Percentiles rank a stretch among this genome's conserved stretches.
Evolutionary conservation across 208 protist genomes (phyloP).

Genomic region (Acanthamoeba royreba): DNA sequence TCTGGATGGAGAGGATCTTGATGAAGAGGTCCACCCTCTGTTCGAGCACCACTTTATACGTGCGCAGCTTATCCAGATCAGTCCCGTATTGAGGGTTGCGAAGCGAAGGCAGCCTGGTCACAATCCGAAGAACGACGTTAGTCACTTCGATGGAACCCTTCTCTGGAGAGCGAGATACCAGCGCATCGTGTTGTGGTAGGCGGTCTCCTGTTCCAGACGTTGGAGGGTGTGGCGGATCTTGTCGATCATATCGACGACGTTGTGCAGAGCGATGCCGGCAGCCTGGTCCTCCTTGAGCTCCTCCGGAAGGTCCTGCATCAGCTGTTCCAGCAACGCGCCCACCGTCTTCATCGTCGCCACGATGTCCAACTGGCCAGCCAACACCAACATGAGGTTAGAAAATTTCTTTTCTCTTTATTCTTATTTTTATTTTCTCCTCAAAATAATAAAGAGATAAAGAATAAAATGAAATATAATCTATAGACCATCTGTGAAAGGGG

Average conservation of each 20-base stretch:
- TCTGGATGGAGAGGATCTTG: slow-evolving; percentile 12
- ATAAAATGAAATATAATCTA: neutral
- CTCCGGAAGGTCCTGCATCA: neutral
- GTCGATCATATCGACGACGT: slow-evolving; percentile 21
- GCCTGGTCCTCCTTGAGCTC: neutral
- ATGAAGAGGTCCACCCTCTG: slow-evolving; percentile 19
- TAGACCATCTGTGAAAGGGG: neutral
- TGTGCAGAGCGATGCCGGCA: neutral
- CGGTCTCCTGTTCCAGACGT: neutral
- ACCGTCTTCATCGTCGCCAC: neutral
- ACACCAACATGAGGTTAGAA: no score
- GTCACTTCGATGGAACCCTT: neutral
- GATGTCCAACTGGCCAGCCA: neutral
- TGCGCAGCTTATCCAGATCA: neutral
- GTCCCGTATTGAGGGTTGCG: neutral
- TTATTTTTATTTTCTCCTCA: no score
- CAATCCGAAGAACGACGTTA: neutral
- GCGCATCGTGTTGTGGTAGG: neutral
- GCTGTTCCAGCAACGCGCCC: no score
- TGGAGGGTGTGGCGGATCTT: slow-evolving; percentile 34
- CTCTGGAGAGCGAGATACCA: neutral
- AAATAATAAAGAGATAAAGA: neutral
- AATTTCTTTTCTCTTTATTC: no score
- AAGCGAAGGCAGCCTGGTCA: neutral
- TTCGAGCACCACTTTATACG: neutral